Conservation (phyloP, 345 rosid species). For the Populus deltoides region DNA sequence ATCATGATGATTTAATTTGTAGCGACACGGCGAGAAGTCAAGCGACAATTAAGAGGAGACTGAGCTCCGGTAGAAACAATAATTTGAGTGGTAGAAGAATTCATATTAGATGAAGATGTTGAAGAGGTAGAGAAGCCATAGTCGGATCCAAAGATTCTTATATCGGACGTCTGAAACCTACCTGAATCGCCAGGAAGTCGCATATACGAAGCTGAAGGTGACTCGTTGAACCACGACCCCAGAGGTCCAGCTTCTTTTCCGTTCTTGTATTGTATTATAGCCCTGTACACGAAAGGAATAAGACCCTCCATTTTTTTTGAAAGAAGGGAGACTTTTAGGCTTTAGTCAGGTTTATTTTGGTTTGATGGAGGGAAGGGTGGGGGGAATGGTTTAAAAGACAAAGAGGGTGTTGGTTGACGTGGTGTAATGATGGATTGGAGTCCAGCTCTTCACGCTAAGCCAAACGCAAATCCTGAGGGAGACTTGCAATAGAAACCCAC, state of each 20-base stretch:
- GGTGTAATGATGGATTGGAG: conserved; percentile 42
- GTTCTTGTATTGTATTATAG: conserved; percentile 45
- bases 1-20: conserved; percentile 34
- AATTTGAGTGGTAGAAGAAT: conserved; percentile 32
- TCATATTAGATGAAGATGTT: conserved; percentile 15
- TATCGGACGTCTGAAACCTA: conserved; percentile 55
- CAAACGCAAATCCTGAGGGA: conserved; percentile 6
- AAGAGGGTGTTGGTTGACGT: conserved; percentile 36
- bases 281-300: conserved; percentile 33
- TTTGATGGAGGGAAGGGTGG: not conserved
- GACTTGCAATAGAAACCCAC: conserved; percentile 32
- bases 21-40: conserved; percentile 47
- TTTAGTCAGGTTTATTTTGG: not conserved
- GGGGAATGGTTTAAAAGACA: conserved; percentile 29
- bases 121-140: conserved; percentile 32
- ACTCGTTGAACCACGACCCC: conserved; percentile 45
- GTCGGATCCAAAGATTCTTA: conserved; percentile 44
- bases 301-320: conserved; percentile 57
- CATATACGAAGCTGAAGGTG: conserved; percentile 72
- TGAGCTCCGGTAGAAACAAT: conserved; percentile 52
- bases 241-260: conserved; percentile 39
- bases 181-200: conserved; percentile 90
- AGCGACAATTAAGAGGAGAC: conserved; percentile 46
- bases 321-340: conserved; percentile 1
- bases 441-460: conserved; percentile 44